phyloP scores from a whole-genome alignment of 1,139 yeast genomes.

The Taphrina populina region DNA sequence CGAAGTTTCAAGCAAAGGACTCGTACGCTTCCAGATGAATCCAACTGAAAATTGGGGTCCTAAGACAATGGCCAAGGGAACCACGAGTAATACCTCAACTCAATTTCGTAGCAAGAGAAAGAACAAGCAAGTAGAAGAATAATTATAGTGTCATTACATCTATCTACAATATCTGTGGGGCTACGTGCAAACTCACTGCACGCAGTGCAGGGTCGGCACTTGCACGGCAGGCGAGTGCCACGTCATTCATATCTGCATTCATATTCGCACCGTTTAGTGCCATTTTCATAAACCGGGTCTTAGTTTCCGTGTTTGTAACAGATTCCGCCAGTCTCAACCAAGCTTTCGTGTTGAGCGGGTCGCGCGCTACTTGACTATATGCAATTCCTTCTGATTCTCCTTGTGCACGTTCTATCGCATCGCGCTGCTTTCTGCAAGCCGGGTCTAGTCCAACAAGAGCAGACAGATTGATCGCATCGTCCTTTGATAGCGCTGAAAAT shows the following conservation, averaged over 20 bases:
- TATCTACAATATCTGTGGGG: conserved; percentile 2
- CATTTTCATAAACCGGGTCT: not conserved
- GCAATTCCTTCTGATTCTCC: not conserved
- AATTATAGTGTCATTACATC: not conserved
- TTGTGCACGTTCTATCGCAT: conserved; percentile 7
- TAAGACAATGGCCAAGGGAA: conserved; percentile 52
- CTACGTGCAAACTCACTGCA: conserved; percentile 1
- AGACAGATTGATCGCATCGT: too few species aligned
- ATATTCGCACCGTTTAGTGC: conserved; percentile 11
- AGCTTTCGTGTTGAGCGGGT: not conserved
- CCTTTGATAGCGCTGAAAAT: too few species aligned
- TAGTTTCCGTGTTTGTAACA: not conserved
- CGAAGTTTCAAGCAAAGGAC: conserved; percentile 65
- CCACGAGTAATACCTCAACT: conserved; percentile 10
- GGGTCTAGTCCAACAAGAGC: too few species aligned
- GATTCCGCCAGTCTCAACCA: conserved; percentile 3
- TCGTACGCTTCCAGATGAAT: conserved; percentile 84
- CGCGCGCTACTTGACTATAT: not conserved
- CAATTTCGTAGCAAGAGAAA: conserved; percentile 14
- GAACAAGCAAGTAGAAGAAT: not conserved
- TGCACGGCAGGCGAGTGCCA: conserved; percentile 5
- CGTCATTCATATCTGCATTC: not conserved
- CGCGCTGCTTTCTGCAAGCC: not conserved
- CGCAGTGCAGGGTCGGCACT: not conserved
- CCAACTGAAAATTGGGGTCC: conserved; percentile 98